Base-by-base conservation (phyloP, 148 eudicot species). In the Diospyros kaki region DNA sequence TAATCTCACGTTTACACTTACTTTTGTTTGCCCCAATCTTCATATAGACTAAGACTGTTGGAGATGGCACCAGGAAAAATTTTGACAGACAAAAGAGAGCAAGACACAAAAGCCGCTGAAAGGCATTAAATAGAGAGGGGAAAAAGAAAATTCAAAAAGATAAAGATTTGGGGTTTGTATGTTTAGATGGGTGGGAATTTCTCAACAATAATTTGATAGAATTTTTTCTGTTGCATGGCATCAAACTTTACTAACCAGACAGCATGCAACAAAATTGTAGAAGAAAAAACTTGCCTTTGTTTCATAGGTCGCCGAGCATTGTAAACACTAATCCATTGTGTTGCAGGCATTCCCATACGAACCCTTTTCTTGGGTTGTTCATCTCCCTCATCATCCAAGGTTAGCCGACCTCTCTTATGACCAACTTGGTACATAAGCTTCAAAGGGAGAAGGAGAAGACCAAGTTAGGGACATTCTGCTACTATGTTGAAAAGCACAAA, bases 251-350 rank as follows among this genome's bases (percentile, higher is more conserved):
- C 9, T n/a, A 70, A n/a, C 59, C 58, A 70, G 38, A 54, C 10
- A 39, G 6, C 5, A 28, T 53, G 61, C 41, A 6, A 54, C 40
- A 52, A 0, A 70, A 70, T 28, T 28, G 28, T 17, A 3, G 39
- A 40, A 5, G 66, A 2, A 38, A 9, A 58, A 43, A 8, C 14
- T 12, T 64, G 53, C 77, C 77, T 74, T 39, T 74, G 77, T 38
- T 74, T 74, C 77, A 74, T 74, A 10, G 77, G 77, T 53, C 68
- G 55, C 3, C 70, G 68, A 63, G 60, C 69, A 53, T 74, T 74
- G 56, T 74, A 74, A 52, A 74, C 70, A 54, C 69, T 63, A 50
- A 74, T 74, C 77, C 77, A 74, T 64, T 74, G 77, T 10, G 77
- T 74, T 46, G 77, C 77, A 63, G 77, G 77, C 60, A 63, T 51